Evolutionary conservation across 768 basidiomycete genomes (phyloP).

Genomic region (Pleurotus salmoneostramineus): DNA sequence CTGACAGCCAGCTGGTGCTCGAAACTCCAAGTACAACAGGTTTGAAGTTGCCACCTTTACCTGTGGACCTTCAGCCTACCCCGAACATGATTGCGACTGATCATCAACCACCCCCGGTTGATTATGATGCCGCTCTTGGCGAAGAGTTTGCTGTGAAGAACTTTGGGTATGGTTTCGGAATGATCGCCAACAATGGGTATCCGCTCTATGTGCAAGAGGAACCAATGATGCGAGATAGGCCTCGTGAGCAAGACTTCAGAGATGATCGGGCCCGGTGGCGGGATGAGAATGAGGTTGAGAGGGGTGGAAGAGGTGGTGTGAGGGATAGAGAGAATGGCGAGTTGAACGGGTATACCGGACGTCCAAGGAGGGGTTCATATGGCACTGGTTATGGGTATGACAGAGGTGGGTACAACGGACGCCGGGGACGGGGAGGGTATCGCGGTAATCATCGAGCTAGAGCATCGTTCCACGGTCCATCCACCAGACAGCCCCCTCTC

Average conservation of each 20-base stretch:
- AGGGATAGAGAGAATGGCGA: slow-evolving; percentile 18
- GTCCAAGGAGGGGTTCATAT: slow-evolving; percentile 16
- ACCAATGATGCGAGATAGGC: slow-evolving; percentile 12
- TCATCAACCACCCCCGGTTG: neutral
- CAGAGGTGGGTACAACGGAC: slow-evolving; percentile 22
- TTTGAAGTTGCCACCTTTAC: slow-evolving; percentile 2
- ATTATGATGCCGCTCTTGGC: slow-evolving; percentile 12
- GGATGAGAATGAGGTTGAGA: slow-evolving; percentile 9
- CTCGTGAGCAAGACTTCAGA: neutral
- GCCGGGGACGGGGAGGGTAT: slow-evolving; percentile 23
- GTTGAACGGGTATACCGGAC: slow-evolving; percentile 26
- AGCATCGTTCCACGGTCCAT: slow-evolving; percentile 16
- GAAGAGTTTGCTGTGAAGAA: slow-evolving; percentile 54
- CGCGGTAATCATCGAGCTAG: slow-evolving; percentile 34
- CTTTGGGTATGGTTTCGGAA: slow-evolving; percentile 63
- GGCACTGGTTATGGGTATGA: slow-evolving; percentile 30
- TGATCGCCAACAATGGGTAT: slow-evolving; percentile 31
- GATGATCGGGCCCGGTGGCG: slow-evolving; percentile 10
- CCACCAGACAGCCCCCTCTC: slow-evolving; percentile 26
- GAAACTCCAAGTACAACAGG: neutral
- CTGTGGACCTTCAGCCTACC: slow-evolving; percentile 3
- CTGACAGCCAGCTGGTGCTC: neutral
- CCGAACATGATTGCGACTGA: slow-evolving; percentile 1
- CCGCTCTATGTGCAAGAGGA: slow-evolving; percentile 25
- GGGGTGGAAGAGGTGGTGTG: slow-evolving; percentile 8